Evolutionary conservation across 805 yeast genomes (phyloP).

Genomic region (Candida golubevii): DNA sequence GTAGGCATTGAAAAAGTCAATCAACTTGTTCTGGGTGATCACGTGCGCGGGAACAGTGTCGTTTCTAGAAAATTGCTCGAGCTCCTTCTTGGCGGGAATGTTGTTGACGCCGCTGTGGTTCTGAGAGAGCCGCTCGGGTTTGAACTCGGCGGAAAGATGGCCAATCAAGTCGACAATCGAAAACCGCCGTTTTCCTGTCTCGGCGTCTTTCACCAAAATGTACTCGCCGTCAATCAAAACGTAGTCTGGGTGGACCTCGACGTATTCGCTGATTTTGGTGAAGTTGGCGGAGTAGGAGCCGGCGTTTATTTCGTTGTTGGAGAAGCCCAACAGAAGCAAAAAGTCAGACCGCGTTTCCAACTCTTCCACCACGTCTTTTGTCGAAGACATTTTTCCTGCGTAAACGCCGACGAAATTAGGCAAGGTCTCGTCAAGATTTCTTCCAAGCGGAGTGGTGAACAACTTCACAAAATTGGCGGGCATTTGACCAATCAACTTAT

Average conservation of each 20-base stretch:
- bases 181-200: slow-evolving; percentile 24
- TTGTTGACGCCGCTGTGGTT: slow-evolving; percentile 14
- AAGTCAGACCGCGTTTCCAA: slow-evolving; percentile 55
- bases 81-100: slow-evolving; percentile 14
- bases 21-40: slow-evolving; percentile 32
- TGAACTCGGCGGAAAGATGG: slow-evolving; percentile 22
- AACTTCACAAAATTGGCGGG: slow-evolving; percentile 37
- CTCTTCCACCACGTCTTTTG: slow-evolving; percentile 15
- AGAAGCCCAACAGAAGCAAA: slow-evolving; percentile 66
- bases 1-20: slow-evolving; percentile 30
- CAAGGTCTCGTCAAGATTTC: slow-evolving; percentile 71
- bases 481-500: slow-evolving; percentile 43
- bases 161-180: slow-evolving; percentile 31
- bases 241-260: slow-evolving; percentile 42
- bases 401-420: slow-evolving; percentile 67
- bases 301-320: slow-evolving; percentile 32
- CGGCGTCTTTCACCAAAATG: slow-evolving; percentile 17
- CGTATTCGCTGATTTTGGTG: slow-evolving; percentile 22
- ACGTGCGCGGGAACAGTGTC: slow-evolving; percentile 9
- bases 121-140: slow-evolving; percentile 10
- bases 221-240: slow-evolving; percentile 31
- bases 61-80: slow-evolving; percentile 6
- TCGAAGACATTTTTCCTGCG: slow-evolving; percentile 52
- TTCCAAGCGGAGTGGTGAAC: slow-evolving; percentile 62
- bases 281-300: slow-evolving; percentile 22